Evolutionary conservation across 352 stramenopile genomes (phyloP), one percentile per base, ranked within the genome.

Genomic region (Phytophthora brassicae): DNA sequence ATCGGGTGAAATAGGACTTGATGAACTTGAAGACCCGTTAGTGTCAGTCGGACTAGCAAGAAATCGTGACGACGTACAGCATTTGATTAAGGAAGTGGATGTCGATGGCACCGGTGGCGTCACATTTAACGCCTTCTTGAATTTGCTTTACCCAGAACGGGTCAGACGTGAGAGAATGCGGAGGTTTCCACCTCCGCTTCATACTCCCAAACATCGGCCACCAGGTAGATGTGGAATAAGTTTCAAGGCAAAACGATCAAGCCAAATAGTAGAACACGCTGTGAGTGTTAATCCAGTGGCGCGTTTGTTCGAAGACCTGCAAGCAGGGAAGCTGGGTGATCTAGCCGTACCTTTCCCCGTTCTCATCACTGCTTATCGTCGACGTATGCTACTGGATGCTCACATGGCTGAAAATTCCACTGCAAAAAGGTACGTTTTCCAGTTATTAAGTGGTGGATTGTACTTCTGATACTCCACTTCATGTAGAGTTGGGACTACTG

Each of bases 21-120:
- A 92, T 53, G 87, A 96, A 45, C 72, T 96, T 9, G 85, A 92
- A 35, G 85, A 95, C 29, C 88, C 88, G n/a, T 73, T 96, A 13
- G 79, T 96, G n/a, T 95, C 86, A 0, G 85, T 95, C 12, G 88
- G 88, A 1, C 73, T 96, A 20, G 88, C 87, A 20, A 70, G 76
- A 7, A 88, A 62, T 50, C 80, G 82, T 6, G 76, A 88, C 22
- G 85, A 96, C 50, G 85, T 96, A 19, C 77, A 86, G 48, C 62
- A 76, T 14, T 63, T 96, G 23, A 90, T 96, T 24, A 70, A 87
- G 33, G 68, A 77, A 8, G 84, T 94, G 6, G 87, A 91, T 58
- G 68, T 77, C 22, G 74, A 88, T 28, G 77, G 74, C 45, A 83
- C 63, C 1, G 84, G 82, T 7, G 72, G 89, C 28, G 77, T 94